phyloP scores from a whole-genome alignment of 2,329 filamentous ascomycete genomes.

The Cryphonectria naterciae region DNA sequence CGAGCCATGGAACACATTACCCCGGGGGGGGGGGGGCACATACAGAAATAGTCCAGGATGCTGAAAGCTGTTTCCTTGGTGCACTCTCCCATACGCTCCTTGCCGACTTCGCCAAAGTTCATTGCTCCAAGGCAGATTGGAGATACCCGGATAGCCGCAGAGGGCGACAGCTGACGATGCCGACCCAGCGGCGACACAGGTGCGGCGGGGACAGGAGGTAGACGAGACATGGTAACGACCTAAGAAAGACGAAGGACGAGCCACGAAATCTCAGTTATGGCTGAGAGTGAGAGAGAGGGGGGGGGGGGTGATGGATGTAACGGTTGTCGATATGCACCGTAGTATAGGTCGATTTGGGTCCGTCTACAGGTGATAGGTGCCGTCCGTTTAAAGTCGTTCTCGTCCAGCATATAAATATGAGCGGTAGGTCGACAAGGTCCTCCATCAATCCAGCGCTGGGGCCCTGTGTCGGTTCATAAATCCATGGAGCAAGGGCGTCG shows the following conservation, averaged over 20 bases:
- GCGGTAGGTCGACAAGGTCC: not conserved
- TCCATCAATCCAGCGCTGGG: not conserved
- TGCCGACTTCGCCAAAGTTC: constrained; percentile 1
- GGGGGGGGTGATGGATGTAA: not conserved
- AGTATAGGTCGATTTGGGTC: not conserved
- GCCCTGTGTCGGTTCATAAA: not conserved
- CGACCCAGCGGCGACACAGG: not conserved
- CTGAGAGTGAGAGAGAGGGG: not conserved
- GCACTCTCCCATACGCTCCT: constrained; percentile 4
- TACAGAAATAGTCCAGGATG: constrained; percentile 14
- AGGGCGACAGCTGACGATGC: constrained; percentile 11
- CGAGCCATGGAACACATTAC: not conserved
- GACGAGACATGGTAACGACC: not conserved
- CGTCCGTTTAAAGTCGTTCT: not conserved
- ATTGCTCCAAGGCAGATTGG: constrained; percentile 15
- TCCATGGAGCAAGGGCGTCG: not conserved
- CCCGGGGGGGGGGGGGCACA: not conserved
- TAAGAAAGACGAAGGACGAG: too few relatives aligned
- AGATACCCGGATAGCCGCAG: not conserved
- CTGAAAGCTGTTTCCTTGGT: constrained; percentile 14
- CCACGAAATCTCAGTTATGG: not conserved
- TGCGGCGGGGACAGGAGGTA: not conserved
- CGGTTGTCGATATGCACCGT: not conserved
- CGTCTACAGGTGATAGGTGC: not conserved
- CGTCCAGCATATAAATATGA: not conserved